Evolutionary conservation across 164 flowering plant genomes (phyloP).

Genomic region (Magnolia changhungtana): DNA sequence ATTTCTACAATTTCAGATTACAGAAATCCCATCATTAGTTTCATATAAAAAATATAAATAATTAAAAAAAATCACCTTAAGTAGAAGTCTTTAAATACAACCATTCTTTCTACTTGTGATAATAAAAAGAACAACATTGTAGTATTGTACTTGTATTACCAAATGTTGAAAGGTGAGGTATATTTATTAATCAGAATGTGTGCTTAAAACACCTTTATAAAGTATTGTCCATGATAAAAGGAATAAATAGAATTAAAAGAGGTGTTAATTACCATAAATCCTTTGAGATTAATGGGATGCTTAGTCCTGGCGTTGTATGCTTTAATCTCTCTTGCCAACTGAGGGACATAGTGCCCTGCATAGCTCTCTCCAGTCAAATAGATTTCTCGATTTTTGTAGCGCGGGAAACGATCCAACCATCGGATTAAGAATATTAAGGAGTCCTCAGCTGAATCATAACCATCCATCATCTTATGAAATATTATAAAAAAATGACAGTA

Average conservation of each 20-base stretch:
- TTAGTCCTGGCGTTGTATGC: conserved; percentile 40
- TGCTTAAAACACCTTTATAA: neutral
- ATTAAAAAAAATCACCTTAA: neutral
- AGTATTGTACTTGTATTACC: neutral
- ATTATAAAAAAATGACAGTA: neutral
- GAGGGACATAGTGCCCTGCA: conserved; percentile 94
- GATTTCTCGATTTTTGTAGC: conserved; percentile 59
- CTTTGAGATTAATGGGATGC: conserved; percentile 61
- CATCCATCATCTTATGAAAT: neutral
- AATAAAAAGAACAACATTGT: neutral
- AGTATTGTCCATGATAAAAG: neutral
- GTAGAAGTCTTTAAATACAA: too few relatives aligned
- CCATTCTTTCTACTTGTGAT: too few relatives aligned
- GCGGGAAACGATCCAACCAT: conserved; percentile 76
- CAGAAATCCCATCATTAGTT: neutral
- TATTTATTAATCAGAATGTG: neutral
- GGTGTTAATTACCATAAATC: conserved; percentile 55
- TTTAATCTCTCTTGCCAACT: conserved; percentile 61
- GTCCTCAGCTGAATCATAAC: conserved; percentile 57
- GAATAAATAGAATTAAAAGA: neutral
- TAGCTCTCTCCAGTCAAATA: conserved; percentile 88
- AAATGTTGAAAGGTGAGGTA: neutral
- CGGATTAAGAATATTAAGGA: conserved; percentile 57
- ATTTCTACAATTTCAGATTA: neutral
- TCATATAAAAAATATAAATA: neutral